Evolutionary conservation across 1,284 basidiomycete species (phyloP).

Genomic region (Heterobasidion annosum): DNA sequence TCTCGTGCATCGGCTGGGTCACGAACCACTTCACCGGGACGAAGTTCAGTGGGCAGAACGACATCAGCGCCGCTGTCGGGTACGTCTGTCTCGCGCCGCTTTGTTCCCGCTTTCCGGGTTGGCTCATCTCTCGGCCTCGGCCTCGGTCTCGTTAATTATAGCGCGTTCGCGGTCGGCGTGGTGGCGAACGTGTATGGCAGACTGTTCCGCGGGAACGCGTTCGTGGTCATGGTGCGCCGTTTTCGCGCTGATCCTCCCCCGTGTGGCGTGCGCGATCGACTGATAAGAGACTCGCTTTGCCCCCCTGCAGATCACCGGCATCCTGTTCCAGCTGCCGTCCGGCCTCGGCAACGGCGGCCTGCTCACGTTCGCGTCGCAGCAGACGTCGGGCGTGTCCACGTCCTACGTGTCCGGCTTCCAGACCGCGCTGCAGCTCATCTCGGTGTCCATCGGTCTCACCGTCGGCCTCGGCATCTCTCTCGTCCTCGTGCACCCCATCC

Average conservation of each 20-base stretch:
- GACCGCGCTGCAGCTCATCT: constrained; percentile 55
- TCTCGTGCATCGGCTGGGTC: constrained; percentile 73
- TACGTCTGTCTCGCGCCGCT: constrained; percentile 15
- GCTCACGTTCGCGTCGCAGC: constrained; percentile 62
- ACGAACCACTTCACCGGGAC: constrained; percentile 67
- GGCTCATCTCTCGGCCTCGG: constrained; percentile 2
- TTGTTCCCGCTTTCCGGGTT: background rate
- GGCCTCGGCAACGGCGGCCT: constrained; percentile 81
- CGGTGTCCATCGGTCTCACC: constrained; percentile 56
- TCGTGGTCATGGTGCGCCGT: constrained; percentile 50
- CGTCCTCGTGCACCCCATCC: constrained; percentile 50
- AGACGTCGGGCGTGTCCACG: constrained; percentile 34
- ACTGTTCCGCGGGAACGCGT: constrained; percentile 71
- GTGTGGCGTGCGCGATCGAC: too few relatives aligned
- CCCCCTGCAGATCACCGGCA: constrained; percentile 47
- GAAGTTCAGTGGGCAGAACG: constrained; percentile 62
- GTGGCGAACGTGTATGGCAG: constrained; percentile 80
- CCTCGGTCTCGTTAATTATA: constrained; percentile 16
- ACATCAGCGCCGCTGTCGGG: constrained; percentile 70
- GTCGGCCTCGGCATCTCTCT: constrained; percentile 65
- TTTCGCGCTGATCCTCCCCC: constrained; percentile 23
- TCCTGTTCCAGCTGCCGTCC: constrained; percentile 83
- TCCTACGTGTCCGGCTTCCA: constrained; percentile 62
- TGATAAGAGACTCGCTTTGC: constrained; percentile 18
- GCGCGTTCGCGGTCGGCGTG: constrained; percentile 78